Conservation (phyloP, 2,329 filamentous ascomycete species). For the Aspergillus puulaauensis region DNA sequence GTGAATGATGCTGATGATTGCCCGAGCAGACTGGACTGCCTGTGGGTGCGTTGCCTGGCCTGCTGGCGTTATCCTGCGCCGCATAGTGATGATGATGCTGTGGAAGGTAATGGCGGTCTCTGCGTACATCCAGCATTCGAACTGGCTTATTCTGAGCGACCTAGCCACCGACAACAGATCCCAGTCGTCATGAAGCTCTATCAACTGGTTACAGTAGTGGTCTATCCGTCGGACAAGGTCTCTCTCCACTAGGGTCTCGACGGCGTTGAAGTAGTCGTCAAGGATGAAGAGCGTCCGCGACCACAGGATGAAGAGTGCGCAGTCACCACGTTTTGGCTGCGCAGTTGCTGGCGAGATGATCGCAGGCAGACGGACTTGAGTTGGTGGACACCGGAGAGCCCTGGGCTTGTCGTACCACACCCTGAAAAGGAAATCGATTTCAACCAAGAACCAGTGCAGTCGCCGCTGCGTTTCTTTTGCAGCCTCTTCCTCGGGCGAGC, state of each 20-base stretch:
- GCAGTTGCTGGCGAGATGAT: not conserved
- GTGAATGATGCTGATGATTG: not conserved
- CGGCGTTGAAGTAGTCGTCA: not conserved
- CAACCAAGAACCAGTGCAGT: slow-evolving; percentile 1
- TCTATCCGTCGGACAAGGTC: not conserved
- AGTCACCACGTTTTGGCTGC: not conserved
- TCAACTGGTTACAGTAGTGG: not conserved
- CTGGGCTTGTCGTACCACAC: slow-evolving; percentile 8
- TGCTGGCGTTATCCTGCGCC: not conserved
- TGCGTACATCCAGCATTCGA: not conserved
- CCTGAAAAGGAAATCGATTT: slow-evolving; percentile 1
- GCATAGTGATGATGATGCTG: slow-evolving; percentile 3
- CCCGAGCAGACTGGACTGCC: not conserved
- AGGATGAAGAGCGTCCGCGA: not conserved
- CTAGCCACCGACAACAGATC: not conserved
- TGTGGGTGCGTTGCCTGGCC: slow-evolving; percentile 3
- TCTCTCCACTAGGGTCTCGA: not conserved
- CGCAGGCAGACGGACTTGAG: not conserved
- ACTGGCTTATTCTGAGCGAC: not conserved
- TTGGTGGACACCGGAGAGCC: not conserved
- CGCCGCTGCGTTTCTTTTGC: not conserved
- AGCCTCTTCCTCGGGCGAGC: not conserved
- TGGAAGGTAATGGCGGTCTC: slow-evolving; percentile 3
- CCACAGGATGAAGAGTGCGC: not conserved
- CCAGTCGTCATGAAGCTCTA: slow-evolving; percentile 3